A percentile compares a stretch with the other conserved stretches of the same genome.
These are phyloP conservation scores for Apiospora kogelbergensis DNA, from an alignment of 2,329 filamentous ascomycete species.

Conservation along the genomic window DNA sequence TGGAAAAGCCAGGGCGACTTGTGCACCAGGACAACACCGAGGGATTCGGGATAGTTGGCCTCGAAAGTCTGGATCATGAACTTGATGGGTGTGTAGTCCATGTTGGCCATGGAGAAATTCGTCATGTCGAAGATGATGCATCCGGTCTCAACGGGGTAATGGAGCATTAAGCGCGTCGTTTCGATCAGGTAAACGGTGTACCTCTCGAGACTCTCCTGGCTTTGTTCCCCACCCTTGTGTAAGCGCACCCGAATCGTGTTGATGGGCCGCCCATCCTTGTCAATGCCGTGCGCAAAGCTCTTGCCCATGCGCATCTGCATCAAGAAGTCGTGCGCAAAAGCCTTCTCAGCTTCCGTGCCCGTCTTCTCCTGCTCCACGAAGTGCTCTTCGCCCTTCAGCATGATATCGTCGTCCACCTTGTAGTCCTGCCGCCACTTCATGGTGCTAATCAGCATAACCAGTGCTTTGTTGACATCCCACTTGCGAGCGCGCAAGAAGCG, in stretches of 20 bases:
- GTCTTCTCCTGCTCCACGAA: constrained; percentile 13
- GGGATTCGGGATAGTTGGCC: constrained; percentile 93
- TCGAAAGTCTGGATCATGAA: constrained; percentile 99
- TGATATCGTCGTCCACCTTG: constrained; percentile 87
- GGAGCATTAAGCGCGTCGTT: constrained; percentile 81
- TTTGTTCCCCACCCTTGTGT: constrained; percentile 81
- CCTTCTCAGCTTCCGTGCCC: constrained; percentile 57
- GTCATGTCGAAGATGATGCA: constrained; percentile 97
- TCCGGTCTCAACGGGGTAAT: constrained; percentile 83
- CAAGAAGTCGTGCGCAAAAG: constrained; percentile 73
- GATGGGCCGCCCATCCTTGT: constrained; percentile 82
- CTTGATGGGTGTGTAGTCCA: constrained; percentile 97
- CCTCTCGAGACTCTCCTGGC: constrained; percentile 76
- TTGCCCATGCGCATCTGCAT: constrained; percentile 86
- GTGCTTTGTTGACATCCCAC: constrained; percentile 91
- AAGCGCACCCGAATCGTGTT: constrained; percentile 82
- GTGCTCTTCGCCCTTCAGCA: constrained; percentile 70
- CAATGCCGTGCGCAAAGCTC: constrained; percentile 84
- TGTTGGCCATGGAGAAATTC: constrained; percentile 88
- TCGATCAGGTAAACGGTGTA: constrained; percentile 96
- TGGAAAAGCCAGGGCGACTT: constrained; percentile 98
- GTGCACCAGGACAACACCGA: constrained; percentile 89
- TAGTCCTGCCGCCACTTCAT: constrained; percentile 91
- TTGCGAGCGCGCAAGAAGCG: constrained; percentile 87
- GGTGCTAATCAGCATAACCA: constrained; percentile 92